These are phyloP conservation scores for Solidago caesia DNA, from an alignment of 129 eudicot species.

Conservation along the genomic window DNA sequence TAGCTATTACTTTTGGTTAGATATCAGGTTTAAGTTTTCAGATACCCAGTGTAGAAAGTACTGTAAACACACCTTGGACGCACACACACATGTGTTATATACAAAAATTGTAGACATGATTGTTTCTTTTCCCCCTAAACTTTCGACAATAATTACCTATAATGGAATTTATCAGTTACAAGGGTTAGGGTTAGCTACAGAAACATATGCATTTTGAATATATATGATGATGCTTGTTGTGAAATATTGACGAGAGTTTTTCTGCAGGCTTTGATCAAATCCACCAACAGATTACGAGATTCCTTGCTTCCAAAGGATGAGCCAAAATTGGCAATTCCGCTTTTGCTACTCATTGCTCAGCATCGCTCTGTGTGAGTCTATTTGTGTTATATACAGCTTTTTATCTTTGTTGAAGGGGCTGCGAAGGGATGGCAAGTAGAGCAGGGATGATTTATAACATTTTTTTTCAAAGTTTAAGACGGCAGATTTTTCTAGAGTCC, in stretches of 20 bases:
- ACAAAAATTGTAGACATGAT: background rate
- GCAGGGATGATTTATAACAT: background rate
- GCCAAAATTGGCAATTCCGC: constrained; percentile 93
- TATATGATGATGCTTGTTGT: background rate
- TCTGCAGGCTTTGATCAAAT: constrained; percentile 81
- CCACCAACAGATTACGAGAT: constrained; percentile 92
- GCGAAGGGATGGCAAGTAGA: background rate
- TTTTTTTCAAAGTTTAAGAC: background rate
- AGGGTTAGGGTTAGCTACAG: background rate
- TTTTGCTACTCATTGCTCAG: constrained; percentile 91
- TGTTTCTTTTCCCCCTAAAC: background rate
- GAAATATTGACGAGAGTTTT: constrained; percentile 16
- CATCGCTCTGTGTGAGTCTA: constrained; percentile 92
- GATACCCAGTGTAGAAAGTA: background rate
- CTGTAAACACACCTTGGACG: background rate
- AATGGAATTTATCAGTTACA: background rate
- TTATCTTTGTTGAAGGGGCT: background rate
- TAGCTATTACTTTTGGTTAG: background rate
- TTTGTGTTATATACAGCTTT: background rate
- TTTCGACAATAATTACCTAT: background rate
- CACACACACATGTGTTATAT: no score
- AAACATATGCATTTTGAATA: constrained; percentile 10
- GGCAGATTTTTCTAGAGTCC: background rate
- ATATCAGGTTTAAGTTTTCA: background rate
- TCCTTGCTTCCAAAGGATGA: constrained; percentile 92